phyloP scores from a whole-genome alignment of 2,329 filamentous ascomycete species.

The Cryphonectria radicalis region DNA sequence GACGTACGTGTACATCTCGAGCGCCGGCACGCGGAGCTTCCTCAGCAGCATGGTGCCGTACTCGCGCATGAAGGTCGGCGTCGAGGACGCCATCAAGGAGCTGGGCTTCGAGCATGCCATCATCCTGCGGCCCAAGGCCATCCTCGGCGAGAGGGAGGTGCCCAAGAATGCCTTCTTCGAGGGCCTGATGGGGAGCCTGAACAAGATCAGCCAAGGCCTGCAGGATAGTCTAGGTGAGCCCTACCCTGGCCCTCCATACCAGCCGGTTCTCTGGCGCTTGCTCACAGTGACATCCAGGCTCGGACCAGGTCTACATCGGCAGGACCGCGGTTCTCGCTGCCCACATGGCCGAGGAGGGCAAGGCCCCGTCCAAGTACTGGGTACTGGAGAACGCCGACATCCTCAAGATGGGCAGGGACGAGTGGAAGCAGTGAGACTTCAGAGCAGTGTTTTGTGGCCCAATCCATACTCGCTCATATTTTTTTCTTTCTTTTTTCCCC shows the following conservation, averaged over 20 bases:
- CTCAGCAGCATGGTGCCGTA: conserved; percentile 50
- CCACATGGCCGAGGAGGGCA: conserved; percentile 60
- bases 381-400: conserved; percentile 65
- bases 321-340: conserved; percentile 67
- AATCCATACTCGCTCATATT: not conserved
- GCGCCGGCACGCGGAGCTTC: conserved; percentile 51
- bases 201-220: conserved; percentile 55
- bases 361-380: conserved; percentile 65
- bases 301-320: conserved; percentile 75
- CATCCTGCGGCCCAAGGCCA: conserved; percentile 74
- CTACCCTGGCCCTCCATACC: not conserved
- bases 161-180: conserved; percentile 58
- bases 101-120: conserved; percentile 79
- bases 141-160: conserved; percentile 72
- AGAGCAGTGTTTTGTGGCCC: not conserved
- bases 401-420: conserved; percentile 66
- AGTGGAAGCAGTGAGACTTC: conserved; percentile 47
- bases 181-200: conserved; percentile 59
- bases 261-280: not conserved
- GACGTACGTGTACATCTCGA: conserved; percentile 78
- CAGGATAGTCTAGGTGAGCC: conserved; percentile 60
- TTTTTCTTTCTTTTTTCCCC: not conserved
- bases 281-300: conserved; percentile 47
- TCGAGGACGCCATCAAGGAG: conserved; percentile 76
- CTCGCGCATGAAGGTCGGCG: conserved; percentile 80